Percentiles rank a stretch among this genome's conserved stretches.
Conservation (phyloP, 768 basidiomycete species). For the Pisolithus orientalis region DNA sequence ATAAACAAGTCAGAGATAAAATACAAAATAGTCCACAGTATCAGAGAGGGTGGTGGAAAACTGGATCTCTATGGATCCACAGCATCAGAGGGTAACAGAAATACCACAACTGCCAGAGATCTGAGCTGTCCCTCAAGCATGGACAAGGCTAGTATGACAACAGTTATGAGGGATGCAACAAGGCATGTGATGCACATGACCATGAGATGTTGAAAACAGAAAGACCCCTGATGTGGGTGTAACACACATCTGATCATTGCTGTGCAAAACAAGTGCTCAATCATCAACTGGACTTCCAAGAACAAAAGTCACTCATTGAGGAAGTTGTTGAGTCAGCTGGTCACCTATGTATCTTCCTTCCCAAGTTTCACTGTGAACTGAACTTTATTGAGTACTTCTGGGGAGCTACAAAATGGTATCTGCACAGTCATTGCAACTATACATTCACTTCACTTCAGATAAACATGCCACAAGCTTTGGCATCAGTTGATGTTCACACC, state of each 20-base stretch:
- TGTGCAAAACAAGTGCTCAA: conserved; percentile 24
- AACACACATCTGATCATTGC: conserved; percentile 17
- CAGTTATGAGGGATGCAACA: too few species aligned
- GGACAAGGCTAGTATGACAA: too few species aligned
- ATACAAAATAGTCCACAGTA: too few species aligned
- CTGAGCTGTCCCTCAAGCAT: too few species aligned
- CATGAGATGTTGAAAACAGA: too few species aligned
- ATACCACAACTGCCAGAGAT: too few species aligned
- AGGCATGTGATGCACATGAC: too few species aligned
- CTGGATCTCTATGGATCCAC: too few species aligned
- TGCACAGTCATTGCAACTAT: conserved; percentile 19
- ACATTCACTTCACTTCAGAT: conserved; percentile 17
- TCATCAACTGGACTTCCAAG: conserved; percentile 21
- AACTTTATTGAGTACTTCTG: conserved; percentile 21
- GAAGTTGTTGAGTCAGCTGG: conserved; percentile 19
- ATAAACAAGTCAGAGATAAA: too few species aligned
- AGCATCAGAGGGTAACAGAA: too few species aligned
- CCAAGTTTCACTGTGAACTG: conserved; percentile 15
- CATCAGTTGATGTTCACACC: conserved; percentile 7
- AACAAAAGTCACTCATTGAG: conserved; percentile 3
- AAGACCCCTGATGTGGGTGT: too few species aligned
- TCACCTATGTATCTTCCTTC: conserved; percentile 25
- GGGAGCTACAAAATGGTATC: conserved; percentile 23
- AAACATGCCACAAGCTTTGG: conserved; percentile 20
- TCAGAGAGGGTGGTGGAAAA: too few species aligned